These are phyloP conservation scores for Calonectria crousiana DNA, from an alignment of 2,329 filamentous ascomycete species.

Conservation along the genomic window DNA sequence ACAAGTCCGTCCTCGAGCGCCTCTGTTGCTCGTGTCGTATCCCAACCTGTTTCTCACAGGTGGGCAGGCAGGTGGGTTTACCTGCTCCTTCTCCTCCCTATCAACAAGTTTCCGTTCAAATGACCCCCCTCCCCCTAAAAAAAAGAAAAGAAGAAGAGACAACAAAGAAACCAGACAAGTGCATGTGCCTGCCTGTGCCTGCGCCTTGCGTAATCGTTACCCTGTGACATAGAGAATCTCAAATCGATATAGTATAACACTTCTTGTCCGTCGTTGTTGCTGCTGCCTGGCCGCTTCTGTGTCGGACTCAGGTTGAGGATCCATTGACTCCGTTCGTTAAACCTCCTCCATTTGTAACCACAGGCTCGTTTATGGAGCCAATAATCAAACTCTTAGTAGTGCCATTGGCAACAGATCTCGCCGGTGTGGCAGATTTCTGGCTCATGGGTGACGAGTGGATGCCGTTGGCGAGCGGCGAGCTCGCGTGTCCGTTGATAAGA, in stretches of 20 bases:
- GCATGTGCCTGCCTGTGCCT: constrained; percentile 33
- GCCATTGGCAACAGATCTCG: constrained; percentile 48
- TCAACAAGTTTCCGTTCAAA: constrained; percentile 20
- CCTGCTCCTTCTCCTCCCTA: constrained; percentile 12
- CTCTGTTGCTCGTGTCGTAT: constrained; percentile 30
- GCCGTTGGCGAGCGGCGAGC: constrained; percentile 60
- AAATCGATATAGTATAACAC: constrained; percentile 38
- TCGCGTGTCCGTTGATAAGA: constrained; percentile 61
- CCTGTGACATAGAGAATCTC: constrained; percentile 42
- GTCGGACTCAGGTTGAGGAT: constrained; percentile 33
- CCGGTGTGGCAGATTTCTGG: constrained; percentile 45
- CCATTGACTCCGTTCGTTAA: constrained; percentile 48
- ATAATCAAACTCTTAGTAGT: constrained; percentile 37
- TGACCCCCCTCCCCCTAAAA: neutral
- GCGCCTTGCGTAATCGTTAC: constrained; percentile 45
- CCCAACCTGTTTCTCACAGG: constrained; percentile 37
- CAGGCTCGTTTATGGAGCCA: constrained; percentile 34
- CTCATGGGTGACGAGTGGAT: constrained; percentile 61
- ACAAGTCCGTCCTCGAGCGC: constrained; percentile 22
- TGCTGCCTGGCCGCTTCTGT: constrained; percentile 17
- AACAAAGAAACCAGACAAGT: constrained; percentile 35
- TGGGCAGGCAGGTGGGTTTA: constrained; percentile 21
- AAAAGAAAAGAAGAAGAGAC: constrained; percentile 27
- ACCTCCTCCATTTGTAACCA: constrained; percentile 40
- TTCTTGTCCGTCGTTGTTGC: constrained; percentile 23